A percentile compares a stretch with the other conserved stretches of the same genome.
phyloP scores from a whole-genome alignment of 2,329 filamentous ascomycete species.

The Dothideomycetidae sp. region DNA sequence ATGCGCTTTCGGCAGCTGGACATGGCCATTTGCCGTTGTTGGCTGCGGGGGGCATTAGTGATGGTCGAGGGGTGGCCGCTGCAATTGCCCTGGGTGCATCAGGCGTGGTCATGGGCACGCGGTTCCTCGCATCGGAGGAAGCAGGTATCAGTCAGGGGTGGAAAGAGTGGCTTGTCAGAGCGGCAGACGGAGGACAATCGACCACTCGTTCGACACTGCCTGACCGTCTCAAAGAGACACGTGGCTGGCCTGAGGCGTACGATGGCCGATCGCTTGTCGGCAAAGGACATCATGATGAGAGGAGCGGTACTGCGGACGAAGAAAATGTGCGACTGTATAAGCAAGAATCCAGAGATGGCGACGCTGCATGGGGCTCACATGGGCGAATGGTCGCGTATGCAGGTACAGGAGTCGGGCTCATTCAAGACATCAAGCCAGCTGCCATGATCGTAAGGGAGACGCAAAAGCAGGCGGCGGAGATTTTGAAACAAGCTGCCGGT shows the following conservation, averaged over 20 bases:
- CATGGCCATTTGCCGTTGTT: constrained; percentile 24
- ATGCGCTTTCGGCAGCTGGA: constrained; percentile 25
- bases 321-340: constrained; percentile 32
- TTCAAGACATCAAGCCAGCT: constrained; percentile 36
- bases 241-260: constrained; percentile 42
- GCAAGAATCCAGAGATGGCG: constrained; percentile 34
- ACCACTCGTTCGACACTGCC: constrained; percentile 39
- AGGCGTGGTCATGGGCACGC: constrained; percentile 48
- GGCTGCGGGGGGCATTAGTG: constrained; percentile 43
- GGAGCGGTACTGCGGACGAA: constrained; percentile 24
- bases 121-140: constrained; percentile 42
- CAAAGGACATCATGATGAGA: constrained; percentile 32
- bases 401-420: constrained; percentile 45
- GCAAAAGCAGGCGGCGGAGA: constrained; percentile 22
- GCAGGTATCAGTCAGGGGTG: constrained; percentile 33
- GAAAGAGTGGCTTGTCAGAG: constrained; percentile 30
- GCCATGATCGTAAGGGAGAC: constrained; percentile 38
- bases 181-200: constrained; percentile 36
- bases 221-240: constrained; percentile 40
- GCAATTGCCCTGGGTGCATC: constrained; percentile 37
- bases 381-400: constrained; percentile 48
- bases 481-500: too few relatives aligned
- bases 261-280: constrained; percentile 45
- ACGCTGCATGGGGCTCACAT: constrained; percentile 36
- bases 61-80: constrained; percentile 40